A percentile compares a stretch with the other conserved stretches of the same genome.
Conservation (phyloP, 148 eudicot species). For the Tetragonia tetragonoides region DNA sequence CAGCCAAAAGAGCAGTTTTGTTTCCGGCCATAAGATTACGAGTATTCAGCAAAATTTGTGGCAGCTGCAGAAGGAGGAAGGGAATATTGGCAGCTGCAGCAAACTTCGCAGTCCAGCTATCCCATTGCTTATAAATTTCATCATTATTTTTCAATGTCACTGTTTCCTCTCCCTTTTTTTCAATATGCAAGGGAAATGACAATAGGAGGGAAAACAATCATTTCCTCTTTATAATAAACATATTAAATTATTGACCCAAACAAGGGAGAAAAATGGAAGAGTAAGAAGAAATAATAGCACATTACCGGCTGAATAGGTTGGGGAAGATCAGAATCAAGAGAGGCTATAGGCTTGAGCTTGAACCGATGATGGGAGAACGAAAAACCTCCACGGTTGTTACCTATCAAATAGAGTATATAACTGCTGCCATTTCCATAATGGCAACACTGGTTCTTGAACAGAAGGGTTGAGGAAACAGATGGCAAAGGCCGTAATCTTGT, state of each 20-base stretch:
- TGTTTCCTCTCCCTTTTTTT: slow-evolving; percentile 22
- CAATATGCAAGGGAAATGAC: neutral
- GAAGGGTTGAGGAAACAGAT: slow-evolving; percentile 14
- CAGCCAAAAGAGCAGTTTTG: slow-evolving; percentile 67
- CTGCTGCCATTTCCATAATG: neutral
- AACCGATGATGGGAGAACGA: slow-evolving; percentile 1
- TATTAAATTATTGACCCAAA: neutral
- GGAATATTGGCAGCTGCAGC: slow-evolving; percentile 87
- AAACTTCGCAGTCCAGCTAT: slow-evolving; percentile 72
- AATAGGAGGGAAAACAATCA: neutral
- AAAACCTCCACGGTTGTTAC: neutral
- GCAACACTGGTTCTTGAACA: slow-evolving; percentile 2
- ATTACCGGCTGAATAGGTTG: slow-evolving; percentile 36
- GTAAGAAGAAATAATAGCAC: slow-evolving; percentile 1
- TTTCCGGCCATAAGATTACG: slow-evolving; percentile 83
- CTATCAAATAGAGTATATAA: slow-evolving; percentile 6
- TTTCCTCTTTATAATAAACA: too few species aligned
- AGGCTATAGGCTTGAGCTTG: slow-evolving; percentile 36
- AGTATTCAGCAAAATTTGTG: slow-evolving; percentile 86
- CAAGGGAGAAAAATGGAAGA: neutral
- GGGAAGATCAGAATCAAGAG: slow-evolving; percentile 46
- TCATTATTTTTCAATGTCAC: slow-evolving; percentile 25
- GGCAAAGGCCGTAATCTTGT: slow-evolving; percentile 13
- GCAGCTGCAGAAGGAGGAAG: slow-evolving; percentile 80
- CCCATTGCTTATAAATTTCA: slow-evolving; percentile 68